phyloP scores from a whole-genome alignment of 495 filamentous ascomycete genomes.

The Neurospora africana region DNA sequence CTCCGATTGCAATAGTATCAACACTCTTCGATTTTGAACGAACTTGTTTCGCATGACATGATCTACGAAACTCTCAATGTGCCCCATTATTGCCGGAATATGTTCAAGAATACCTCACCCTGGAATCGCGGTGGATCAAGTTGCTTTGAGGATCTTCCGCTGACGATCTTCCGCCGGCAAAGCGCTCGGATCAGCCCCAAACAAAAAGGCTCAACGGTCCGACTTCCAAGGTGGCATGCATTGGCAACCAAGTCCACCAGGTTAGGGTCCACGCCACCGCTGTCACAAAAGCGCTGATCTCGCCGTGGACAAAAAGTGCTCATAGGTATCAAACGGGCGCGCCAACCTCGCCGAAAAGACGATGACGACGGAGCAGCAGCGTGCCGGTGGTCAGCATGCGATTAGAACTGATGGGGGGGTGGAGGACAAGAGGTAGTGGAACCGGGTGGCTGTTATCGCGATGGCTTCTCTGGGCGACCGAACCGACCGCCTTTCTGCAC shows the following conservation, averaged over 20 bases:
- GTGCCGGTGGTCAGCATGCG: not conserved
- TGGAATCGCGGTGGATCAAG: not conserved
- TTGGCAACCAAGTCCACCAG: not conserved
- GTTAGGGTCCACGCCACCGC: not conserved
- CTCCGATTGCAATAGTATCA: not conserved
- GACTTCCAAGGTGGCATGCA: not conserved
- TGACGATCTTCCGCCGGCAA: not conserved
- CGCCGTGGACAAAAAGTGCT: not conserved
- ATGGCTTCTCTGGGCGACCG: not conserved
- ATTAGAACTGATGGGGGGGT: not conserved
- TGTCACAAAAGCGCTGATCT: not conserved
- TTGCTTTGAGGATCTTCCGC: not conserved
- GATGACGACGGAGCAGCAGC: not conserved
- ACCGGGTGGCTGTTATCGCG: not conserved
- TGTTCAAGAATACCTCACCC: not conserved
- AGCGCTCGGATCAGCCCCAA: not conserved
- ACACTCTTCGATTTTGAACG: conserved; percentile 6
- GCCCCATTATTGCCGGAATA: not conserved
- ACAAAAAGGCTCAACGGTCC: not conserved
- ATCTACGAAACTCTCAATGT: not conserved
- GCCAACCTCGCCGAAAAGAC: not conserved
- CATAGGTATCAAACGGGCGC: not conserved
- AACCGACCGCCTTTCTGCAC: not conserved
- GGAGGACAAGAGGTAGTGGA: not conserved
- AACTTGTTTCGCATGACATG: not conserved